phyloP scores from a whole-genome alignment of 1,284 basidiomycete species.

The Ustilago loliicola region DNA sequence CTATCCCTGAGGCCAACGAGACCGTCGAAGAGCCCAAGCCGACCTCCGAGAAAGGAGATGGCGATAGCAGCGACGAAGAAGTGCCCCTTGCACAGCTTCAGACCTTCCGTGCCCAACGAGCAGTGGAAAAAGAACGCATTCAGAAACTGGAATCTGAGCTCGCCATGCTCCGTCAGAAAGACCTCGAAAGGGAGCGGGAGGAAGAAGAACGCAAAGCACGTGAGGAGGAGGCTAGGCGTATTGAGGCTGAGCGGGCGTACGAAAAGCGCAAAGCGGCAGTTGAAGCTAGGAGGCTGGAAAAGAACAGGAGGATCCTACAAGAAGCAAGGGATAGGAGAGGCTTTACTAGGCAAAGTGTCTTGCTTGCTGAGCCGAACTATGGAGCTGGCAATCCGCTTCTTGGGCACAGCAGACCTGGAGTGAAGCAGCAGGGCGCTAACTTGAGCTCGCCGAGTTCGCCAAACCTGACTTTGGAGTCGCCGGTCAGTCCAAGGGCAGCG shows the following conservation, averaged over 20 bases:
- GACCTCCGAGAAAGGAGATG: slow-evolving; percentile 6
- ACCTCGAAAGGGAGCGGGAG: slow-evolving; percentile 35
- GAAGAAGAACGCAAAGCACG: slow-evolving; percentile 34
- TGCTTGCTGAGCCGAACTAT: slow-evolving; percentile 45
- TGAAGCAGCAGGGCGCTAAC: slow-evolving; percentile 9
- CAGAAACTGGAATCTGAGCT: slow-evolving; percentile 43
- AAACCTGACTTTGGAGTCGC: slow-evolving; percentile 13
- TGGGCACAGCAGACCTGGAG: background rate
- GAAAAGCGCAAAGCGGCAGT: slow-evolving; percentile 30
- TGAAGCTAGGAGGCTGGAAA: slow-evolving; percentile 39
- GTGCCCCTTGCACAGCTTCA: slow-evolving; percentile 54
- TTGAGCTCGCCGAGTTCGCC: slow-evolving; percentile 34
- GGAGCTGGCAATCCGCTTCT: slow-evolving; percentile 48
- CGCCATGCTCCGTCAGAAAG: slow-evolving; percentile 26
- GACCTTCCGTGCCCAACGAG: slow-evolving; percentile 32
- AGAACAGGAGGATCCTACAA: slow-evolving; percentile 37
- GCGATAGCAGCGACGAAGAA: slow-evolving; percentile 57
- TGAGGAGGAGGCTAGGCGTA: slow-evolving; percentile 34
- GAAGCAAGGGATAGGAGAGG: slow-evolving; percentile 51
- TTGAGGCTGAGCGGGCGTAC: slow-evolving; percentile 30
- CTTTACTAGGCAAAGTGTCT: slow-evolving; percentile 31
- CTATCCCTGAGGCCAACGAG: slow-evolving; percentile 28
- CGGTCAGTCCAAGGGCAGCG: slow-evolving; percentile 12
- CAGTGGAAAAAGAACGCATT: slow-evolving; percentile 41
- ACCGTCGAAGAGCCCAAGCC: background rate